Base-by-base conservation (phyloP, 441 rosid species). In the Adansonia rubrostipa region DNA sequence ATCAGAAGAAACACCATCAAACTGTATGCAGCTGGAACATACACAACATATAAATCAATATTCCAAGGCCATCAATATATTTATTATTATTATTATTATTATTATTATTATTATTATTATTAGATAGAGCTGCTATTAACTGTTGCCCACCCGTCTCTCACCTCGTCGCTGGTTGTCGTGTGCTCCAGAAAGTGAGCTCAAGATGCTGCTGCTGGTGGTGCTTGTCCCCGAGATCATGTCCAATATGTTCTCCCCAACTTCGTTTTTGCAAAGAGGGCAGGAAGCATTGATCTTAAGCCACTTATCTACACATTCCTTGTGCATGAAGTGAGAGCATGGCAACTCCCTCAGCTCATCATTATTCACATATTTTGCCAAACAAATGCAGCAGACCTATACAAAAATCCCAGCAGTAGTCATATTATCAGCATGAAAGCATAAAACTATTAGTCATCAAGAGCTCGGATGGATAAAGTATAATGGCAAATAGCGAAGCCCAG, bases 281-380 rank as follows among this genome's bases (percentile, higher is more conserved):
- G 90, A 82, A 0, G 99, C 99, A 51, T 90, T 94, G 80, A 97
- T 94, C 87, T 91, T 94, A 28, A 97, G 89, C 98, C 99, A 97
- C 80, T 91, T 97, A 68, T 94, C 98, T 42, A 97, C 97, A 64
- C 99, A 97, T 22, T 94, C 98, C 89, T 88, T 90, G 91, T 94
- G 98, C 80, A 97, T 93, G 81, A 91, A 91, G 84, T 97, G 99
- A 54, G 80, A 75, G 71, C 99, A 97, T 0, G 97, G 93, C 68
- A 97, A 87, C 88, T 94, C 98, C 82, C 93, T 88, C 79, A 97
- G 85, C 84, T 97, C 99, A 17, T 94, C 99, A 6, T 92, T 92
- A 79, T 97, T 89, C 8, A 89, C 92, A 64, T 93, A 97, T 76
- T 93, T 97, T 6, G 98, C 98, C 85, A 97, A 87, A 84, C 99